Conservation (phyloP, 2,329 filamentous ascomycete species). For the Clathrospora elynae region DNA sequence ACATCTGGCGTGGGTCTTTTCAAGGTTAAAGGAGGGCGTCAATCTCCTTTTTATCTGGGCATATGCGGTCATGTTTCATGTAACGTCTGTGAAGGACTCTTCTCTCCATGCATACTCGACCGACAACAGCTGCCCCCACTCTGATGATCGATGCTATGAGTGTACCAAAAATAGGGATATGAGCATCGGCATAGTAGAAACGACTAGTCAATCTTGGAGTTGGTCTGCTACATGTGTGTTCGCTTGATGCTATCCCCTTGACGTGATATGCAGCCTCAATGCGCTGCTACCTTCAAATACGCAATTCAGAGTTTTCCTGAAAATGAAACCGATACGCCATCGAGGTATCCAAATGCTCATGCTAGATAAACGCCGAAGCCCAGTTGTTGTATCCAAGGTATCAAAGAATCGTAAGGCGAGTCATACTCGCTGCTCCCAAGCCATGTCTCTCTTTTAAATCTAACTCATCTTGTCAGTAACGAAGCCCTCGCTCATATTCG, state of each 20-base stretch:
- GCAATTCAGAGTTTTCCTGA: not conserved
- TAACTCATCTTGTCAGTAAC: conserved; percentile 23
- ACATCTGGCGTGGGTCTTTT: conserved; percentile 51
- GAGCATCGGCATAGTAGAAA: conserved; percentile 44
- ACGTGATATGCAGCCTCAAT: no score
- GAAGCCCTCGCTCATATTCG: not conserved
- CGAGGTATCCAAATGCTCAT: not conserved
- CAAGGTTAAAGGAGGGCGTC: conserved; percentile 48
- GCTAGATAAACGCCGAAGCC: conserved; percentile 1
- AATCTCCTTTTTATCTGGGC: conserved; percentile 50
- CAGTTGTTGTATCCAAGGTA: conserved; percentile 16
- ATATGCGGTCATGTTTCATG: conserved; percentile 53
- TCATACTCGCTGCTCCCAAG: no score
- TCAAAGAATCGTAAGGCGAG: conserved; percentile 16
- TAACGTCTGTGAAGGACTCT: conserved; percentile 50
- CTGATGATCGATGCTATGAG: conserved; percentile 43
- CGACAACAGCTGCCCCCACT: conserved; percentile 41
- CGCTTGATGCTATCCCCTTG: conserved; percentile 6
- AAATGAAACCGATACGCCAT: conserved; percentile 2
- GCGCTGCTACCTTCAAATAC: no score
- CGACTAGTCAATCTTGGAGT: conserved; percentile 40
- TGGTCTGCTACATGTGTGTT: conserved; percentile 23
- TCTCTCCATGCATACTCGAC: conserved; percentile 46
- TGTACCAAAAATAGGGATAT: conserved; percentile 45
- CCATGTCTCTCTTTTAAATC: no score